phyloP scores from a whole-genome alignment of 129 eudicot species.

The Helianthus tuberosus region DNA sequence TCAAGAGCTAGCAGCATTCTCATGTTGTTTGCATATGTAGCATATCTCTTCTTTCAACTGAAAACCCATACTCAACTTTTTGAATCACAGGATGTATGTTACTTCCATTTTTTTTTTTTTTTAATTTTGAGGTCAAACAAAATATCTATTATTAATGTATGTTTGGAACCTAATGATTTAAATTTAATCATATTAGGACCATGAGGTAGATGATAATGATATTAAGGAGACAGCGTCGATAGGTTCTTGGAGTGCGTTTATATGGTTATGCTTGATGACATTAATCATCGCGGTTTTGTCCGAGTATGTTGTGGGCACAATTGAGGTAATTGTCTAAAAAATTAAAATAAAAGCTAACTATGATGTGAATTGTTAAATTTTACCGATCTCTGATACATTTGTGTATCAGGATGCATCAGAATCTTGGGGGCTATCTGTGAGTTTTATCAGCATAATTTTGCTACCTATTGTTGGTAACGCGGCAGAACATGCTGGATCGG shows the following conservation, averaged over 20 bases:
- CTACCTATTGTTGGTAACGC: conserved; percentile 90
- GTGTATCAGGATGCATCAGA: conserved; percentile 65
- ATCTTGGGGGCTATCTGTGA: conserved; percentile 77
- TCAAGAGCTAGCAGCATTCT: conserved; percentile 75
- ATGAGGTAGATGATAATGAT: conserved; percentile 37
- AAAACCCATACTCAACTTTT: conserved; percentile 81
- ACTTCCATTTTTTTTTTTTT: conserved; percentile 7
- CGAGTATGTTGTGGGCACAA: conserved; percentile 81
- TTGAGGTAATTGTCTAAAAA: conserved; percentile 54
- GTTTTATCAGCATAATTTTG: conserved; percentile 81
- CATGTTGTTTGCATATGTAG: conserved; percentile 73
- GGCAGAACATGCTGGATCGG: conserved; percentile 86
- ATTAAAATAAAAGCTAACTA: background rate
- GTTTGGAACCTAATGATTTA: background rate
- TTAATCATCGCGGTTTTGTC: conserved; percentile 64
- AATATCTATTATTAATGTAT: background rate
- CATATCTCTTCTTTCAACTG: conserved; percentile 74
- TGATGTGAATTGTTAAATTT: background rate
- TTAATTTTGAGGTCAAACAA: conserved; percentile 6
- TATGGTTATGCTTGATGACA: conserved; percentile 81
- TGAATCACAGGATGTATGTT: conserved; percentile 60
- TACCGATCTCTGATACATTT: background rate
- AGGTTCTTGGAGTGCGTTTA: conserved; percentile 71
- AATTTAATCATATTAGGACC: conserved; percentile 26
- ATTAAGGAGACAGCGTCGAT: conserved; percentile 56